These are phyloP conservation scores for Phycomyces blakesleeanus DNA, from an alignment of 192 early-diverging fungal species.

Conservation along the genomic window DNA sequence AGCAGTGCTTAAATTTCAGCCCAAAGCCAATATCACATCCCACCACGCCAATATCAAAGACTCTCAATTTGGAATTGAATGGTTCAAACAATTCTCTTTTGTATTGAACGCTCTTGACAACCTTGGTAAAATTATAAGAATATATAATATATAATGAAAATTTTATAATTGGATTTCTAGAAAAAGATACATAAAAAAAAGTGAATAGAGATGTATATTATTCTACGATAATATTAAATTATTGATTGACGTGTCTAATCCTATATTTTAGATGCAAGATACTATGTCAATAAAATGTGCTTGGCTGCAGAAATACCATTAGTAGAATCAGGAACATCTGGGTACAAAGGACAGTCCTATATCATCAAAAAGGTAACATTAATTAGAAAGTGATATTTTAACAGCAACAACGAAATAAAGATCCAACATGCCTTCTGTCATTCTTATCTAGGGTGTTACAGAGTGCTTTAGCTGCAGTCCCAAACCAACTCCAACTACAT, in stretches of 20 bases:
- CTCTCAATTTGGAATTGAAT: constrained; percentile 73
- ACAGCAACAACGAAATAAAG: too few species aligned
- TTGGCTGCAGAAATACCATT: constrained; percentile 85
- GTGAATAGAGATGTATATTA: too few species aligned
- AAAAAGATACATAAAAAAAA: too few species aligned
- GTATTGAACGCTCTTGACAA: constrained; percentile 98
- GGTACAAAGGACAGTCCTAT: constrained; percentile 89
- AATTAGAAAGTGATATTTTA: too few species aligned
- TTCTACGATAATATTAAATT: too few species aligned
- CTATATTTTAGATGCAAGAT: constrained; percentile 67
- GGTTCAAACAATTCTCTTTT: constrained; percentile 86
- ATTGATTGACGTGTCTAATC: too few species aligned
- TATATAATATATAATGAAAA: not conserved
- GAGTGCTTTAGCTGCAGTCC: constrained; percentile 96
- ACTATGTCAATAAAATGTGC: constrained; percentile 95
- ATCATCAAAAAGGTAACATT: constrained; percentile 68
- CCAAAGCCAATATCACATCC: constrained; percentile 66
- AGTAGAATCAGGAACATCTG: constrained; percentile 95
- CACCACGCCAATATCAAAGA: constrained; percentile 90
- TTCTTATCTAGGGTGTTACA: constrained; percentile 52
- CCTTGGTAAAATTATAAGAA: constrained; percentile 61
- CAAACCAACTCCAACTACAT: constrained; percentile 81
- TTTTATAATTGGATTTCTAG: too few species aligned
- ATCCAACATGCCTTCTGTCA: not conserved
- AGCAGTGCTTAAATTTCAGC: constrained; percentile 85